Conservation (phyloP, 2,329 filamentous ascomycete species). For the Claviceps humidiphila region DNA sequence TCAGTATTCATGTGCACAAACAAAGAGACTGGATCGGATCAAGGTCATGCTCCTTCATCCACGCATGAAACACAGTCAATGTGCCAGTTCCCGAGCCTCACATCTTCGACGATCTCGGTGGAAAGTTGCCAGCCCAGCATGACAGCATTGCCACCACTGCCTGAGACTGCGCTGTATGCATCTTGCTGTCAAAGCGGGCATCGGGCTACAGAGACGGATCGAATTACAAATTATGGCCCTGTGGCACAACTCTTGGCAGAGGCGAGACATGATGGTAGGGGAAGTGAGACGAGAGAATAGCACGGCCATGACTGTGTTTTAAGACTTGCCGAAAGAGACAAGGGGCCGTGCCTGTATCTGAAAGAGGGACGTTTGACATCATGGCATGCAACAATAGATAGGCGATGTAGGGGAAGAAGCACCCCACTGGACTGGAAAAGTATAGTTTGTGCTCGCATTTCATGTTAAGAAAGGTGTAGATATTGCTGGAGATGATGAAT, state of each 20-base stretch:
- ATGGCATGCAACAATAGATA: background rate
- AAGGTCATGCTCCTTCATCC: background rate
- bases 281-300: background rate
- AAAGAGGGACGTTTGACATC: background rate
- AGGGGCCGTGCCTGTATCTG: background rate
- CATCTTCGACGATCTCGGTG: background rate
- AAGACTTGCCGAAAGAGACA: background rate
- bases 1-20: slow-evolving; percentile 9
- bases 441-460: background rate
- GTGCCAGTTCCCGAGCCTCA: background rate
- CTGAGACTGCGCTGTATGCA: background rate
- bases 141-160: background rate
- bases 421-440: background rate
- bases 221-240: background rate
- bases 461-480: background rate
- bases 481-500: background rate
- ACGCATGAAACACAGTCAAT: background rate
- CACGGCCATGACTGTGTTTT: background rate
- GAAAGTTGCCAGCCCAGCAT: background rate
- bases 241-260: slow-evolving; percentile 5
- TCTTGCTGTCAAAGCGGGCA: background rate
- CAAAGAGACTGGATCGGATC: background rate
- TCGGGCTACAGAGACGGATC: background rate
- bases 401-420: background rate
- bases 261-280: slow-evolving; percentile 1